A percentile compares a stretch with the other conserved stretches of the same genome.
Conservation (phyloP, 805 yeast species). For the Wickerhamomyces rabaulensis region DNA sequence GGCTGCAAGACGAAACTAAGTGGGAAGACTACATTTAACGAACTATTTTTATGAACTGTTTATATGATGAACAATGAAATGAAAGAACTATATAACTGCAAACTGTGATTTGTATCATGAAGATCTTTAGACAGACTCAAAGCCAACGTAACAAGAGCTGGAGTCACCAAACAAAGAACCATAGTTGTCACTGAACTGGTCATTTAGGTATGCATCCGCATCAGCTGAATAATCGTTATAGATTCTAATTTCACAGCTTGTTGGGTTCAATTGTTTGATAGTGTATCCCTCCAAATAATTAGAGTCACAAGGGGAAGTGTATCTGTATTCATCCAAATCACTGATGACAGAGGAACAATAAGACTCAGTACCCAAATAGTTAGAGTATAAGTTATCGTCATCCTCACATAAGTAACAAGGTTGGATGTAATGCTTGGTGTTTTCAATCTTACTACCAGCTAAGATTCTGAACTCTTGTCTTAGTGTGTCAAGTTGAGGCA, state of each 20-base stretch:
- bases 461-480: neutral
- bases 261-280: neutral
- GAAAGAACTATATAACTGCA: neutral
- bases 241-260: neutral
- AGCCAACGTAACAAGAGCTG: neutral
- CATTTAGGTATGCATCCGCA: neutral
- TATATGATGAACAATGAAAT: neutral
- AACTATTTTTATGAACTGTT: slow-evolving; percentile 36
- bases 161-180: neutral
- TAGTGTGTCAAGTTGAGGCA: neutral
- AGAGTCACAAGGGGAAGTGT: neutral
- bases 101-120: too few species aligned
- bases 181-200: neutral
- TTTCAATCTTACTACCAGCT: neutral
- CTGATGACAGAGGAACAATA: neutral
- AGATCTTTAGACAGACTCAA: too few species aligned
- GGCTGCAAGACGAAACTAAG: slow-evolving; percentile 43
- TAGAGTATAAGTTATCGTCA: neutral
- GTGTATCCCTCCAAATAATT: neutral
- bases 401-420: neutral
- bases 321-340: neutral
- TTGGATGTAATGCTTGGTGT: neutral
- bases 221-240: neutral
- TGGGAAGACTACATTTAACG: slow-evolving; percentile 47
- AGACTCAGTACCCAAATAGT: neutral